These are phyloP conservation scores for Trichoderma endophyticum DNA, from an alignment of 2,329 filamentous ascomycete species.

Conservation along the genomic window DNA sequence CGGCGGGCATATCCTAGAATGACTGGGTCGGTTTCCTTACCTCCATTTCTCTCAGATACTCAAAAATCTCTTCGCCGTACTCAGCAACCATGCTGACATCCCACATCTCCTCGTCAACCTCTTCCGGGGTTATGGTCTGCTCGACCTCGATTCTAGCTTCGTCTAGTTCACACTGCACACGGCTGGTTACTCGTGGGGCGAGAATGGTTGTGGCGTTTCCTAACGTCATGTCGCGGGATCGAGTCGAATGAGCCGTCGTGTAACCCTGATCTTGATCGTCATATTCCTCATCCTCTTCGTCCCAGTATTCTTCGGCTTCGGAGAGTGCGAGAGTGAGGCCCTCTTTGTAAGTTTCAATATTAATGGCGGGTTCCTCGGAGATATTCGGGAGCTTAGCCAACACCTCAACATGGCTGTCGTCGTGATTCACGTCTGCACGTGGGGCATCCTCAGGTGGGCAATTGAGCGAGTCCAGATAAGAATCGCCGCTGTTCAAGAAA, in stretches of 20 bases:
- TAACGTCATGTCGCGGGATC: slow-evolving; percentile 62
- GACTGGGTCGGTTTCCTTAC: slow-evolving; percentile 43
- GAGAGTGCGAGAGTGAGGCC: slow-evolving; percentile 30
- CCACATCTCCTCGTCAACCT: slow-evolving; percentile 84
- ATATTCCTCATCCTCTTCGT: slow-evolving; percentile 69
- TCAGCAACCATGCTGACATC: slow-evolving; percentile 98
- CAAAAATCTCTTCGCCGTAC: slow-evolving; percentile 93
- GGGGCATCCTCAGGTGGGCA: slow-evolving; percentile 27
- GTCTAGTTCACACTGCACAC: slow-evolving; percentile 70
- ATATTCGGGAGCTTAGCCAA: slow-evolving; percentile 32
- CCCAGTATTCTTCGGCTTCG: slow-evolving; percentile 68
- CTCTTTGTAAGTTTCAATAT: slow-evolving; percentile 27
- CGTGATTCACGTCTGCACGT: slow-evolving; percentile 25
- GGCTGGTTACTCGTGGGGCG: slow-evolving; percentile 67
- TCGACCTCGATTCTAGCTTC: slow-evolving; percentile 63
- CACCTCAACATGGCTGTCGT: slow-evolving; percentile 26
- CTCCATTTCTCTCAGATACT: slow-evolving; percentile 87
- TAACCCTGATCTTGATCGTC: slow-evolving; percentile 64
- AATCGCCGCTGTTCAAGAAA: slow-evolving; percentile 23
- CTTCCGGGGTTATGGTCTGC: slow-evolving; percentile 64
- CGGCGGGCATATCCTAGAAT: not conserved
- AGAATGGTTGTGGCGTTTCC: slow-evolving; percentile 57
- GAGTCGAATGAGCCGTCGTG: slow-evolving; percentile 71
- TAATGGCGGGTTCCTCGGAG: slow-evolving; percentile 30
- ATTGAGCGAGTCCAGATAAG: slow-evolving; percentile 30